Conservation (phyloP, 495 filamentous ascomycete species). For the Delitschia confertaspora region DNA sequence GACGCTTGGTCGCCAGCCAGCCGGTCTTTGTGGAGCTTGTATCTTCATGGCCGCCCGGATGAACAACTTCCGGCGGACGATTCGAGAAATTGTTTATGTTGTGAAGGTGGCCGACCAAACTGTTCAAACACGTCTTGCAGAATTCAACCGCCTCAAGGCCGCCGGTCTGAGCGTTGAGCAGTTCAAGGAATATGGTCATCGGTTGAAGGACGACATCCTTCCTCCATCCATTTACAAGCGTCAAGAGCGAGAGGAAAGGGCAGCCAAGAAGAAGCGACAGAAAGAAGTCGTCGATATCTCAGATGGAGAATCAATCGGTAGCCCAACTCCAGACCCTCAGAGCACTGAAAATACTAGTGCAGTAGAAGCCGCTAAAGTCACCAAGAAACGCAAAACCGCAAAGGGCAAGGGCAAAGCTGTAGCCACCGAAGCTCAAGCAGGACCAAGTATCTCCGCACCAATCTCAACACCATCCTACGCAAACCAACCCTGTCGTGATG, state of each 20-base stretch:
- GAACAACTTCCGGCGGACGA: conserved; percentile 90
- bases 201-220: conserved; percentile 50
- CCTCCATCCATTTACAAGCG: conserved; percentile 74
- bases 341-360: background rate
- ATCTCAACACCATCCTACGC: conserved; percentile 6
- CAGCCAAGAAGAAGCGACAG: conserved; percentile 35
- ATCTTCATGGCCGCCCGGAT: conserved; percentile 91
- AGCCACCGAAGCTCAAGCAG: background rate
- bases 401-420: conserved; percentile 1
- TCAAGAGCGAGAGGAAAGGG: conserved; percentile 38
- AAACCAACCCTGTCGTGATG: conserved; percentile 38
- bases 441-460: background rate
- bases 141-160: conserved; percentile 76
- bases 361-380: background rate
- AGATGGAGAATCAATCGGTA: background rate
- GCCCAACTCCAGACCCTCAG: background rate
- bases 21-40: conserved; percentile 88
- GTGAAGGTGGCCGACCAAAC: conserved; percentile 91
- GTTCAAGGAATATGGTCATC: conserved; percentile 58
- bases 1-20: conserved; percentile 80
- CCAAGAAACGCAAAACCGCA: conserved; percentile 9
- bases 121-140: conserved; percentile 76
- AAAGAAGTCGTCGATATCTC: conserved; percentile 18
- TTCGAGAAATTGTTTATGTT: conserved; percentile 88
- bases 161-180: conserved; percentile 75